Base-by-base conservation (phyloP, 2,329 filamentous ascomycete genomes). In the Monosporascus sp. region DNA sequence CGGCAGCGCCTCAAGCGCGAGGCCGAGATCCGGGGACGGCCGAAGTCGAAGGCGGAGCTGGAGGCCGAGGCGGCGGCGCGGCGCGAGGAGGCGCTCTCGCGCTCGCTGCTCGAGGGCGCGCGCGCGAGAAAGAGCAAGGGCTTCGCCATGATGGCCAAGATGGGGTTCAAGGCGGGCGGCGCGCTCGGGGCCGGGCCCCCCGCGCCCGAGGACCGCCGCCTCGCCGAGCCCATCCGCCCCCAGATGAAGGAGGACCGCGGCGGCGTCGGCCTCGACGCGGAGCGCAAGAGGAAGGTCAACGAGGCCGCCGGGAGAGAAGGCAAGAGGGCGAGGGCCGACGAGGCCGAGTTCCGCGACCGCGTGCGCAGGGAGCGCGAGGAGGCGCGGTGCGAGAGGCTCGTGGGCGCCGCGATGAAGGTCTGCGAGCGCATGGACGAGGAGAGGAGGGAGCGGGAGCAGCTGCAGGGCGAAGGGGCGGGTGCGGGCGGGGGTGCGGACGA, bases 101-200 rank as follows among this genome's bases (percentile, higher is more conserved):
- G 75, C n/a, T 89, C 87, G 5, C 77, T 94, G 48, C 76, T 96
- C 7, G 81, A 65, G 20, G 55, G 51, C 7, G 70, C 75, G 6
- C 70, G 70, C 17, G 74, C 79, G 17, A 78, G 82, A 49, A 81
- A 80, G 62, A 95, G 86, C 74, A 97, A 97, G 68, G 94, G 93
- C 1, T 84, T 95, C 57, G 85, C 89, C 59, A 97, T 99, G 91
- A 96, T 99, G 92, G 87, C 90, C 22, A 93, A 90, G 71, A 89
- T 99, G 79, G 94, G 94, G 1, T 99, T 95, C 74, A 87, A 84
- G 54, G 77, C 82, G 20, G 91, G 92, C 24, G 84, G 83, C 37
- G 80, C 85, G 0, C 75, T 97, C 3, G 94, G 94, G 1, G 84
- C 81, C 60, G 75, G 77, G 17, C 72, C 73, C 7, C 71, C 72